These are phyloP conservation scores for Dactylis glomerata DNA, from an alignment of 176 grass and related monocot genomes.

Conservation along the genomic window DNA sequence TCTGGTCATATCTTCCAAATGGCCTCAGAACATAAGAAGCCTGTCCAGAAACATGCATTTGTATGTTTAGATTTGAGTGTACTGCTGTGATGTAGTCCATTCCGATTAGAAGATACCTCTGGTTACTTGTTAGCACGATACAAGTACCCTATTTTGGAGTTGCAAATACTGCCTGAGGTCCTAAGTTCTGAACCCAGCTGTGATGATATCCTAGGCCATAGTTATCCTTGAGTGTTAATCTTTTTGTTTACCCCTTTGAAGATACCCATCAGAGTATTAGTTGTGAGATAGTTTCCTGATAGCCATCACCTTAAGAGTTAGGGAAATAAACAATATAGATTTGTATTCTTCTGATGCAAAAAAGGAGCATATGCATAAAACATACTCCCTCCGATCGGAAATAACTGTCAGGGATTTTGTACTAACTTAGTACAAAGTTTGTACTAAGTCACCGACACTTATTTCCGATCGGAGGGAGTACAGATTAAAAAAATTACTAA, in stretches of 20 bases:
- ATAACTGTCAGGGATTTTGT: no score
- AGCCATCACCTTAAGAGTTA: constrained; percentile 9
- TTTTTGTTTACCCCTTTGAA: not conserved
- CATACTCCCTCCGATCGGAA: no score
- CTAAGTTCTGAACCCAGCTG: not conserved
- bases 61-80: not conserved
- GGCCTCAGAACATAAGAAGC: not conserved
- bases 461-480: no score
- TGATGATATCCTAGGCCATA: not conserved
- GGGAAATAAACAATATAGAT: not conserved
- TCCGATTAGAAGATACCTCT: constrained; percentile 10
- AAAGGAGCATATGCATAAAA: constrained; percentile 15
- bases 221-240: not conserved
- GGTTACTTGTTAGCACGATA: not conserved
- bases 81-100: not conserved
- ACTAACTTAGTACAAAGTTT: no score
- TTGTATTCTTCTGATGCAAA: not conserved
- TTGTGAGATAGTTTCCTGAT: not conserved
- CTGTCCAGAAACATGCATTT: constrained; percentile 9
- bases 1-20: not conserved
- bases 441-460: no score
- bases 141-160: not conserved
- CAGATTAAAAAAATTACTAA: not conserved
- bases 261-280: not conserved
- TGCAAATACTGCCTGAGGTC: constrained; percentile 2